Conservation (phyloP, 2,329 filamentous ascomycete genomes). For the Aspergillus sojae region DNA sequence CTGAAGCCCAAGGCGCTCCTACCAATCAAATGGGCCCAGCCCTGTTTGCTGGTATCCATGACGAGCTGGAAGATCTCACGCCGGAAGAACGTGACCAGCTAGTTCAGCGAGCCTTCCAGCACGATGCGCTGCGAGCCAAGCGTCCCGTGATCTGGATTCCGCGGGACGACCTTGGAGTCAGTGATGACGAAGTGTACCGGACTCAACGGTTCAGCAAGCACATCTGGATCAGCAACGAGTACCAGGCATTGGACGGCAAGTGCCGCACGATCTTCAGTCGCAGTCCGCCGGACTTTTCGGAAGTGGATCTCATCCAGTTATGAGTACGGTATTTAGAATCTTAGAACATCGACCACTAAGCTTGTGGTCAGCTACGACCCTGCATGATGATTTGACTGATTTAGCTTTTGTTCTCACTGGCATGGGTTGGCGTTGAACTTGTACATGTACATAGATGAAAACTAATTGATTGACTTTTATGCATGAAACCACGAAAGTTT, state of each 20-base stretch:
- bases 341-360: not conserved
- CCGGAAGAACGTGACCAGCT: slow-evolving; percentile 85
- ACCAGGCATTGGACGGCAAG: slow-evolving; percentile 82
- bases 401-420: not conserved
- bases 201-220: slow-evolving; percentile 74
- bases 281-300: slow-evolving; percentile 86
- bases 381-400: not conserved
- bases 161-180: slow-evolving; percentile 83
- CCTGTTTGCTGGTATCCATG: slow-evolving; percentile 82
- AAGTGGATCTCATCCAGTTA: slow-evolving; percentile 81
- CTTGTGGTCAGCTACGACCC: not conserved
- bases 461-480: not conserved
- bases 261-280: slow-evolving; percentile 79
- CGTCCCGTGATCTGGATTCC: slow-evolving; percentile 94
- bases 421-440: not conserved
- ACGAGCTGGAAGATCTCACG: slow-evolving; percentile 92
- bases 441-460: not conserved
- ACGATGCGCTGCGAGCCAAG: slow-evolving; percentile 80
- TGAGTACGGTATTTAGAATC: slow-evolving; percentile 38
- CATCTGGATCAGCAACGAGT: slow-evolving; percentile 94
- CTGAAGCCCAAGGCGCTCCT: slow-evolving; percentile 67
- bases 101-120: slow-evolving; percentile 85
- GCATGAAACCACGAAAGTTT: not conserved
- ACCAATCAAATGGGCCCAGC: slow-evolving; percentile 70
- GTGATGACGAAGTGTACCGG: slow-evolving; percentile 83